A percentile compares a stretch with the other conserved stretches of the same genome.
These are phyloP conservation scores for Datisca glomerata DNA, from an alignment of 306 rosid genomes.

Conservation along the genomic window DNA sequence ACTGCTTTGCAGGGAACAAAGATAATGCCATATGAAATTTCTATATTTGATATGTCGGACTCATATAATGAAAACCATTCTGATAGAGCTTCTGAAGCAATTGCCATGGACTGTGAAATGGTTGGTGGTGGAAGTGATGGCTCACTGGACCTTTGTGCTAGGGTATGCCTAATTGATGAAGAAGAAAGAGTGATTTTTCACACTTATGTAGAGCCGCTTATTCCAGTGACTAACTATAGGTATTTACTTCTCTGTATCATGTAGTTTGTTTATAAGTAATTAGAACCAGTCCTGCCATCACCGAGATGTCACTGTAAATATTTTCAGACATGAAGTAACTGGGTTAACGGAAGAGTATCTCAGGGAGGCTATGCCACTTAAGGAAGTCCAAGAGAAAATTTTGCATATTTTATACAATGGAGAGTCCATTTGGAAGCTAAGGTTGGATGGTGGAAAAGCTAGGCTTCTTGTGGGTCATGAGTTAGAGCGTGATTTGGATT, in stretches of 20 bases:
- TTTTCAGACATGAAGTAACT: conserved; percentile 72
- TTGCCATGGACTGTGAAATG: conserved; percentile 89
- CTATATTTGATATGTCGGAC: conserved; percentile 16
- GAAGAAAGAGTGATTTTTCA: conserved; percentile 68
- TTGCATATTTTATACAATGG: conserved; percentile 85
- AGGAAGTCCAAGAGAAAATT: conserved; percentile 63
- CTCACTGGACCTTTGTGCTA: conserved; percentile 69
- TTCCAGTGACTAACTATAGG: conserved; percentile 79
- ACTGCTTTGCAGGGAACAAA: conserved; percentile 41
- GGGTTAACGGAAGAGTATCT: conserved; percentile 72
- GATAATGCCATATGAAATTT: conserved; percentile 13
- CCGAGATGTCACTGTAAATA: too few relatives aligned
- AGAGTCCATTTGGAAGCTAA: conserved; percentile 72
- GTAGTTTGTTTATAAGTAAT: too few relatives aligned
- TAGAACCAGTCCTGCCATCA: too few relatives aligned
- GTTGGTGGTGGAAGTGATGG: conserved; percentile 96
- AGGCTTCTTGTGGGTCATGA: conserved; percentile 86
- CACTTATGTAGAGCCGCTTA: conserved; percentile 59
- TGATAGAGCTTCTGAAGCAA: conserved; percentile 41
- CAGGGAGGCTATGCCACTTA: conserved; percentile 73
- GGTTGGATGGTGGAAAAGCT: conserved; percentile 50
- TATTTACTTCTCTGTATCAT: too few relatives aligned
- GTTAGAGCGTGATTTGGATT: conserved; percentile 68
- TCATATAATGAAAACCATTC: conserved; percentile 15
- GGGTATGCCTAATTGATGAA: conserved; percentile 77